Base-by-base conservation (phyloP, 1,139 yeast species). In the Debaryomycetaceae sp. region DNA sequence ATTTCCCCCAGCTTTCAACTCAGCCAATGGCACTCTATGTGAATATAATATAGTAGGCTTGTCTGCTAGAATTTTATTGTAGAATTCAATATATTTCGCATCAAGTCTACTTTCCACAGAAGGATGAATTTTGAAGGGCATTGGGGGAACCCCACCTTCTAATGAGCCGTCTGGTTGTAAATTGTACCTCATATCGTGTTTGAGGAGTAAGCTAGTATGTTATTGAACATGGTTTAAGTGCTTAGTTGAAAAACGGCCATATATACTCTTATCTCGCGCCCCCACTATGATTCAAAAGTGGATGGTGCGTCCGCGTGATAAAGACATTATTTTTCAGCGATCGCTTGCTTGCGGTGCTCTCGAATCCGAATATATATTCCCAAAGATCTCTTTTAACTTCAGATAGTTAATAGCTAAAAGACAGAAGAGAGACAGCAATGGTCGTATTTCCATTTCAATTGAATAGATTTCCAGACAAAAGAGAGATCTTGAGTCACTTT, bases 1-100 rank as follows among this genome's bases (percentile, higher is more conserved):
- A 41, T 67, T 70, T 1, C 78, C 78, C n/a, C 69, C 72, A 1
- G 59, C 59, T 45, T 73, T 58, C 15, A 67, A 55, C 16, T 48
- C 48, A 2, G 53, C 59, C 41, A 73, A 56, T 6, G 76, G 75
- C 7, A 54, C 56, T 40, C 72, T 55, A 43, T 72, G 74, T 11
- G 76, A 70, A 46, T 65, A 71, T 19, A 70, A 50, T 31, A 72
- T 58, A 40, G 58, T 60, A 15, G 70, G 61, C 31, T 61, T 55
- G 29, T 55, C 42, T 22, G 56, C 47, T 43, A 73, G 51, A 35
- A 58, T 42, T 24, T 52, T 42, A 34, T 61, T 51, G 55, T 62
- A 69, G 45, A 69, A 70, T 17, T 58, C 51, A n/a, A 65, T 56
- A 45, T 69, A 69, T 36, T 62, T 63, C 5, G 71, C 67, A 39